phyloP scores from a whole-genome alignment of 2,329 filamentous ascomycete species.

The Epichloe typhina region DNA sequence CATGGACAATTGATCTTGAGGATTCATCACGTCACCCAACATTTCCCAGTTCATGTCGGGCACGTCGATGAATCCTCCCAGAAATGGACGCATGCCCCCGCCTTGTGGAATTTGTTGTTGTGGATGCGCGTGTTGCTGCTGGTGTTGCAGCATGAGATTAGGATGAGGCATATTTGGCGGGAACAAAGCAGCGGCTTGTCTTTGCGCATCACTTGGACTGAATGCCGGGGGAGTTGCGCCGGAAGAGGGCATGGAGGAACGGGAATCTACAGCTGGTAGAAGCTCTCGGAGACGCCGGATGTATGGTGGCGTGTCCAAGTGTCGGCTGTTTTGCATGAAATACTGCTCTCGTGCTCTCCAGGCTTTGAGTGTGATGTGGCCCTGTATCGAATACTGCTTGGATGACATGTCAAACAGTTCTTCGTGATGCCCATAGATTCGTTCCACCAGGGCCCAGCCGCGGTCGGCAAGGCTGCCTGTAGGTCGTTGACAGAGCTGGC shows the following conservation, averaged over 20 bases:
- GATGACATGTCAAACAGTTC: conserved; percentile 37
- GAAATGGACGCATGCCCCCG: conserved; percentile 28
- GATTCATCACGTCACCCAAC: conserved; percentile 21
- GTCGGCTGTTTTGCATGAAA: conserved; percentile 22
- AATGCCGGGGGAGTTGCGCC: background rate
- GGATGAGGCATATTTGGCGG: background rate
- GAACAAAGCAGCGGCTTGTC: background rate
- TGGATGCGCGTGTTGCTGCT: background rate
- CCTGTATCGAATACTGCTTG: conserved; percentile 31
- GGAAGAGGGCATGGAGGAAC: conserved; percentile 17
- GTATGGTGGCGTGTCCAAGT: conserved; percentile 30
- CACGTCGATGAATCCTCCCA: conserved; percentile 31
- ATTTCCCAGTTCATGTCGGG: conserved; percentile 33
- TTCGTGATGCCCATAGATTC: conserved; percentile 33
- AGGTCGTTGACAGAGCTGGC: conserved; percentile 36
- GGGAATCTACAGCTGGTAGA: conserved; percentile 27
- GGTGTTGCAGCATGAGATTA: conserved; percentile 3
- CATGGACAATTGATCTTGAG: conserved; percentile 16
- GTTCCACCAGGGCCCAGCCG: conserved; percentile 36
- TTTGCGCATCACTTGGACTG: background rate
- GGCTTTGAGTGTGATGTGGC: conserved; percentile 34
- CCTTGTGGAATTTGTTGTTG: conserved; percentile 7
- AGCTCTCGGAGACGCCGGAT: conserved; percentile 30
- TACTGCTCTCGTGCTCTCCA: conserved; percentile 38
- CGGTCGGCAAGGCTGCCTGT: conserved; percentile 38